These are phyloP conservation scores for Paramecium caudatum DNA, from an alignment of 73 alveolate species.

Conservation along the genomic window DNA sequence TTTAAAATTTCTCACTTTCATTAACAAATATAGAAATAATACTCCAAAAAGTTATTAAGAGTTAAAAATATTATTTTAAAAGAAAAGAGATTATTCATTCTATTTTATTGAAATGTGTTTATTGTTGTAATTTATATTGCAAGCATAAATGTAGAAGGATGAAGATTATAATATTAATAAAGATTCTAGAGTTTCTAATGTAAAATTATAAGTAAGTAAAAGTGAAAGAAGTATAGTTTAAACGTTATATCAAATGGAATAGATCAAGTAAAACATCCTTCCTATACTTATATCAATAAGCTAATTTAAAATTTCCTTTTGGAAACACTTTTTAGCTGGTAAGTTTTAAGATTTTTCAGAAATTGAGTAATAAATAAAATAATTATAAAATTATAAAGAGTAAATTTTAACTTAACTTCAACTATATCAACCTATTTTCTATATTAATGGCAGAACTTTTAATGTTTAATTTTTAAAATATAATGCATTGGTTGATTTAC, in stretches of 20 bases:
- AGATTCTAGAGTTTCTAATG: slow-evolving; percentile 46
- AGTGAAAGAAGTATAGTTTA: slow-evolving; percentile 60
- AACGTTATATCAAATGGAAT: slow-evolving; percentile 52
- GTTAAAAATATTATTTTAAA: slow-evolving; percentile 43
- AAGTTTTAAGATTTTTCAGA: slow-evolving; percentile 12
- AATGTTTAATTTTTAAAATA: slow-evolving; percentile 33
- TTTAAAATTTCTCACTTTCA: slow-evolving; percentile 48
- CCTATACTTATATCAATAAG: slow-evolving; percentile 1
- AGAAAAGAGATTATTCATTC: slow-evolving; percentile 9
- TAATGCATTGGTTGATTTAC: slow-evolving; percentile 3
- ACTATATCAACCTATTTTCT: neutral
- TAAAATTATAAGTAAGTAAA: slow-evolving; percentile 50
- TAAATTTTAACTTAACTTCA: slow-evolving; percentile 8
- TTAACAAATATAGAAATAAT: slow-evolving; percentile 15
- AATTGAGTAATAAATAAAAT: neutral
- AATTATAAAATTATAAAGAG: neutral
- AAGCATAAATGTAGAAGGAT: slow-evolving; percentile 39
- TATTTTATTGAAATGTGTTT: neutral
- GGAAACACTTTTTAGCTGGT: slow-evolving; percentile 24
- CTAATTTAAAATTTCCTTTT: slow-evolving; percentile 15
- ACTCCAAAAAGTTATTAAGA: slow-evolving; percentile 50
- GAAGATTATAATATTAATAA: slow-evolving; percentile 45
- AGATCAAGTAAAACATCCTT: neutral
- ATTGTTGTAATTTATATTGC: neutral
- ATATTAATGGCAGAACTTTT: slow-evolving; percentile 33